A percentile compares a stretch with the other conserved stretches of the same genome.
These are phyloP conservation scores for Herpotrichia juniperi DNA, from an alignment of 2,329 filamentous ascomycete species.

Conservation along the genomic window DNA sequence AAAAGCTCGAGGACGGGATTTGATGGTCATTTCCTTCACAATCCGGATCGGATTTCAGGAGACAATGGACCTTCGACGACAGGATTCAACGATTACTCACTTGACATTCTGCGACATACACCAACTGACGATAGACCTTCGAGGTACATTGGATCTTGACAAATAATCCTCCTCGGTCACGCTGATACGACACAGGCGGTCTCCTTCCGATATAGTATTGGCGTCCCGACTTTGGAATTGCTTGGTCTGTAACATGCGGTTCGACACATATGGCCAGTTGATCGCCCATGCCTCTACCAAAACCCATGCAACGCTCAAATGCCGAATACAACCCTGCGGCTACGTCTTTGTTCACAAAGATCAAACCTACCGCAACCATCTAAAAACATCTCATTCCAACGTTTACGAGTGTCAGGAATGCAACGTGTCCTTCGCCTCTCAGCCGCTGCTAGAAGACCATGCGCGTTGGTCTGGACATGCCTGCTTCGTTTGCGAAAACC, in stretches of 20 bases:
- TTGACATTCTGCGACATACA: conserved; percentile 1
- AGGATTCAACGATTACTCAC: no score
- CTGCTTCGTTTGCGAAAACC: conserved; percentile 9
- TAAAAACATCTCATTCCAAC: background rate
- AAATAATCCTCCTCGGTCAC: no score
- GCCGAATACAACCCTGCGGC: background rate
- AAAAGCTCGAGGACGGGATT: no score
- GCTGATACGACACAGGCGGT: background rate
- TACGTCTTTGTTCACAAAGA: background rate
- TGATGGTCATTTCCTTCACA: no score
- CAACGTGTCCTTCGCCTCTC: background rate
- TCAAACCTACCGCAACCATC: background rate
- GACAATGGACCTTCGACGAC: no score
- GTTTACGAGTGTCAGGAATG: conserved; percentile 12
- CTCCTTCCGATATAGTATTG: background rate
- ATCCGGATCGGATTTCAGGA: no score
- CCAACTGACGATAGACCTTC: no score
- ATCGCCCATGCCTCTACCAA: background rate
- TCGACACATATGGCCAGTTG: background rate
- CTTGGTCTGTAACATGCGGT: background rate
- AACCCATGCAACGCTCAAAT: background rate
- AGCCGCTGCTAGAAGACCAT: background rate
- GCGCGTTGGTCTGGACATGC: conserved; percentile 10
- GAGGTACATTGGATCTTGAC: no score
- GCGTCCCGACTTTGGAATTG: background rate